These are phyloP conservation scores for Saccharomycopsis fibuligera DNA, from an alignment of 805 yeast genomes.

Conservation along the genomic window DNA sequence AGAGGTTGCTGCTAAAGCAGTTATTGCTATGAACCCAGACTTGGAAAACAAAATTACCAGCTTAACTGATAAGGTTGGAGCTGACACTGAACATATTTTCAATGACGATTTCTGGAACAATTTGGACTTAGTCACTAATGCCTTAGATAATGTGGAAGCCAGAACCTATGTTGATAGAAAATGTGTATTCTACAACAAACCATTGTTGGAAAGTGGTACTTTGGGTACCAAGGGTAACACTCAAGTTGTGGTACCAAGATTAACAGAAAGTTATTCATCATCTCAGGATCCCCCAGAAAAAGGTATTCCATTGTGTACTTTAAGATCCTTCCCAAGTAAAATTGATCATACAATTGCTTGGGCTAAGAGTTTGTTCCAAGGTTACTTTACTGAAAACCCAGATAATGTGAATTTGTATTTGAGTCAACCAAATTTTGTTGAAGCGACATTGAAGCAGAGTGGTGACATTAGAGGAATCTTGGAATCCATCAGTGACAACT, in stretches of 20 bases:
- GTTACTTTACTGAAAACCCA: constrained; percentile 80
- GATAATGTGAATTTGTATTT: constrained; percentile 88
- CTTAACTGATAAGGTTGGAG: constrained; percentile 81
- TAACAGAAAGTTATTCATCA: constrained; percentile 94
- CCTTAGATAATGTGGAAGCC: constrained; percentile 95
- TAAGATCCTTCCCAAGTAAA: constrained; percentile 95
- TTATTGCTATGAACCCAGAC: constrained; percentile 77
- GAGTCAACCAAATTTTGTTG: constrained; percentile 88
- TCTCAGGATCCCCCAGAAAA: constrained; percentile 99
- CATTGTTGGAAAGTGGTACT: constrained; percentile 93
- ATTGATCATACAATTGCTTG: constrained; percentile 99
- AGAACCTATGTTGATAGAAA: constrained; percentile 96
- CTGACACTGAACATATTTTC: constrained; percentile 85
- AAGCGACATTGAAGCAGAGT: constrained; percentile 82
- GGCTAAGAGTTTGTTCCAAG: constrained; percentile 95
- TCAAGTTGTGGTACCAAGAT: constrained; percentile 87
- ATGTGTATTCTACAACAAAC: constrained; percentile 86
- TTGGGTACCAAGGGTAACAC: constrained; percentile 98
- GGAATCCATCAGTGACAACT: constrained; percentile 69
- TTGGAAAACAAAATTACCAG: constrained; percentile 70
- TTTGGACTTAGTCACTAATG: constrained; percentile 89
- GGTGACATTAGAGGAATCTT: constrained; percentile 86
- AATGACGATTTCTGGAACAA: constrained; percentile 78
- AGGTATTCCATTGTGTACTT: constrained; percentile 93
- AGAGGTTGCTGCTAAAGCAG: constrained; percentile 85